Percentiles rank a stretch among this genome's conserved stretches.
Evolutionary conservation across 345 rosid species (phyloP).

Genomic region (Moricandia moricandioides): DNA sequence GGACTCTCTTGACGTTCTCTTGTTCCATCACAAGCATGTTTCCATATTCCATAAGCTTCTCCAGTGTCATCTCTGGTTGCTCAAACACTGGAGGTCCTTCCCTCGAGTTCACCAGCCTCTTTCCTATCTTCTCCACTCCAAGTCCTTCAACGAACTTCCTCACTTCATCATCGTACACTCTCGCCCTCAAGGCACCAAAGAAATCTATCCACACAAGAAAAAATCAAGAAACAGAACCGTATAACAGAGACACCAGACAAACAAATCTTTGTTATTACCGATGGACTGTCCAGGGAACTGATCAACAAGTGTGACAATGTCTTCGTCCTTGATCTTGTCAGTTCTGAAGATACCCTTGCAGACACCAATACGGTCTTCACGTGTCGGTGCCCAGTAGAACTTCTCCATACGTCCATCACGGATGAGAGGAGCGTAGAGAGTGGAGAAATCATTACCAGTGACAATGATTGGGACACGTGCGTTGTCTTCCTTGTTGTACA

Average conservation of each 20-base stretch:
- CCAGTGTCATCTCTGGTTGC: conserved; percentile 68
- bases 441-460: conserved; percentile 98
- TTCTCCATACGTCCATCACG: conserved; percentile 99
- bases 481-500: conserved; percentile 99
- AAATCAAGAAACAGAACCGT: not conserved
- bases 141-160: conserved; percentile 72
- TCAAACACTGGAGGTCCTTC: conserved; percentile 78
- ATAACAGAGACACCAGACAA: not conserved
- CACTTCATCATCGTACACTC: conserved; percentile 97
- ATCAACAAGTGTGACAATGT: conserved; percentile 72
- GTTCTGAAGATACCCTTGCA: conserved; percentile 79
- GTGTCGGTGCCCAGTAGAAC: conserved; percentile 98
- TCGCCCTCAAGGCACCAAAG: conserved; percentile 92
- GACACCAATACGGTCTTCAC: conserved; percentile 94
- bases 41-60: conserved; percentile 80
- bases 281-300: conserved; percentile 97
- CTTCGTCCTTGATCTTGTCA: conserved; percentile 51
- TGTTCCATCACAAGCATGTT: conserved; percentile 87
- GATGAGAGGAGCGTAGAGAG: conserved; percentile 93
- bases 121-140: conserved; percentile 67
- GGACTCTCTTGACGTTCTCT: conserved; percentile 95
- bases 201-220: conserved; percentile 51
- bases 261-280: conserved; percentile 42
- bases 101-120: conserved; percentile 86
- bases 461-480: conserved; percentile 92